Percentiles rank a stretch among this genome's conserved stretches.
These are phyloP conservation scores for Ascochyta viciae-villosae DNA, from an alignment of 2,329 filamentous ascomycete species.

Conservation along the genomic window DNA sequence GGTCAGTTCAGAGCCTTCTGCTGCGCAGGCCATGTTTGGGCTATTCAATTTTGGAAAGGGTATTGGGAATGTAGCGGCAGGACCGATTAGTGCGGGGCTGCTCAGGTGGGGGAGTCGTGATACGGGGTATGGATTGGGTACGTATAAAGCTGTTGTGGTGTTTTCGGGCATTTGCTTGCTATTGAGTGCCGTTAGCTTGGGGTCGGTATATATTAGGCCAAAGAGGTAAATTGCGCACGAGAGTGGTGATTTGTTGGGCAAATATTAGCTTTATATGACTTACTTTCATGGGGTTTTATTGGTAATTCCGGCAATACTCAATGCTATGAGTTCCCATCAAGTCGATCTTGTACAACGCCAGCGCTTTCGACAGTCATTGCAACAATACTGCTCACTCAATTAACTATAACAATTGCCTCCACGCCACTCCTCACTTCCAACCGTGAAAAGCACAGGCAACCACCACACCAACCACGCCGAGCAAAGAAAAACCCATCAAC, in stretches of 20 bases:
- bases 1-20: conserved; percentile 39
- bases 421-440: too few species aligned
- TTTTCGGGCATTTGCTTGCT: conserved; percentile 25
- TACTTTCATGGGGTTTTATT: too few species aligned
- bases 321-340: too few species aligned
- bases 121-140: conserved; percentile 18
- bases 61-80: conserved; percentile 56
- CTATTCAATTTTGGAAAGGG: conserved; percentile 56
- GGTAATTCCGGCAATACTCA: too few species aligned
- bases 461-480: too few species aligned
- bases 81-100: conserved; percentile 54
- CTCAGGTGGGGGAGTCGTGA: conserved; percentile 21
- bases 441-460: too few species aligned
- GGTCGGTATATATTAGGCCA: conserved; percentile 5
- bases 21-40: conserved; percentile 52
- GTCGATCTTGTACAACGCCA: too few species aligned
- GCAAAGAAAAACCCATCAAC: too few species aligned
- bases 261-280: background rate
- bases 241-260: background rate
- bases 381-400: too few species aligned
- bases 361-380: too few species aligned
- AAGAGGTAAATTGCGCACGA: background rate
- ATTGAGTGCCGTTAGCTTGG: conserved; percentile 20
- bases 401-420: too few species aligned
- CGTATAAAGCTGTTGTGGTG: conserved; percentile 22